Evolutionary conservation across 2,329 filamentous ascomycete species (phyloP), one percentile per base, ranked within the genome.

Genomic region (Fusarium domesticum): DNA sequence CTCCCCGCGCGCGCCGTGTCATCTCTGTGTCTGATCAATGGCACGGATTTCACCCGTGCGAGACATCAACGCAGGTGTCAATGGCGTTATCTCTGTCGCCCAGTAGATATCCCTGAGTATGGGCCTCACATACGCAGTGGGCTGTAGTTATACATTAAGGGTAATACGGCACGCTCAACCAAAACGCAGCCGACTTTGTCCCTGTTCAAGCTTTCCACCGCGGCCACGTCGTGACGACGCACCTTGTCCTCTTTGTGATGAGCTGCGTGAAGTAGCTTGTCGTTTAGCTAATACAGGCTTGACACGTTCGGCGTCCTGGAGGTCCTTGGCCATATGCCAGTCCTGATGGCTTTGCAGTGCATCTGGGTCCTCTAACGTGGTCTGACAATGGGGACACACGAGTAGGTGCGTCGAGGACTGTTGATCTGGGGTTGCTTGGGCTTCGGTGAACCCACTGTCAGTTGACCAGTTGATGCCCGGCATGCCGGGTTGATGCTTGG

Each of bases 281-380:
- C 63, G 64, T 42, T 65, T 67, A 53, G 62, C 73, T 64, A 75
- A 72, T 71, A 65, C 59, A 48, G 65, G 59, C 46, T 55, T 71
- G 66, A 68, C 73, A 74, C 76, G 75, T 69, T 85, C 77, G 45
- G 75, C 67, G 3, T 83, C 77, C 53, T 91, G 84, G 20, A 98
- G 75, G 57, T 92, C 87, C 68, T 87, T 89, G 35, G 93, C 93
- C 68, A 96, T 85, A 69, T 98, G 93, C 85, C 91, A 97, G 65
- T 98, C 93, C 42, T 85, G 75, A 65, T 98, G 93, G 67, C 87
- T 91, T 53, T 83, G 78, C 36, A 82, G 62, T 56, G 78, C 76
- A 43, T 84, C 79, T 18, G 71, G 62, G 31, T 74, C 71, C 11
- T 75, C 72, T 25, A 93, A 71, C n/a, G 64, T 62, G 57, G 77